These are phyloP conservation scores for Rhizophora mangle DNA, from an alignment of 345 rosid genomes.

Conservation along the genomic window DNA sequence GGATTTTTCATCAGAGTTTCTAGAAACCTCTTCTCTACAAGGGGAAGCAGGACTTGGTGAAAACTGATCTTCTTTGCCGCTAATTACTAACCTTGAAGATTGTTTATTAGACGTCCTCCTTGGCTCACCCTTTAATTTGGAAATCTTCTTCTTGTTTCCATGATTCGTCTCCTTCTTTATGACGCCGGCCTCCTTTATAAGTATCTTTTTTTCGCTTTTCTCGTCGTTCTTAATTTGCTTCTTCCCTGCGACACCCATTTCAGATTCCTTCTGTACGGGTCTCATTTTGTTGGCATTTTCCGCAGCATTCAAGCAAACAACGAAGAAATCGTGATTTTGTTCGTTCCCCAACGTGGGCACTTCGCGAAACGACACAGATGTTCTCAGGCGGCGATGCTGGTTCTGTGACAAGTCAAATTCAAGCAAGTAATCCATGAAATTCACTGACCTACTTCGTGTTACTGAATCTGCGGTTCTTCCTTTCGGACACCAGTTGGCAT, in stretches of 20 bases:
- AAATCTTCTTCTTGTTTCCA: constrained; percentile 31
- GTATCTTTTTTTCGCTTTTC: constrained; percentile 6
- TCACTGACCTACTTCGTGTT: constrained; percentile 73
- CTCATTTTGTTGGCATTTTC: constrained; percentile 31
- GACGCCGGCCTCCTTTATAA: constrained; percentile 16
- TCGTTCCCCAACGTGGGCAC: constrained; percentile 28
- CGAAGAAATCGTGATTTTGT: constrained; percentile 40
- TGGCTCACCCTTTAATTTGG: constrained; percentile 53
- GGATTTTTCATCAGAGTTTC: constrained; percentile 10
- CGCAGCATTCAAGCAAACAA: constrained; percentile 42
- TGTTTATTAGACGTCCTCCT: constrained; percentile 27
- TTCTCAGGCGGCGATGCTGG: constrained; percentile 57
- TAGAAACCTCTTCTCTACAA: constrained; percentile 6
- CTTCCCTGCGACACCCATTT: constrained; percentile 19
- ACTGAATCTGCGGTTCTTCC: constrained; percentile 43
- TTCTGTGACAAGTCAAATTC: constrained; percentile 35
- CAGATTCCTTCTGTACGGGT: constrained; percentile 32
- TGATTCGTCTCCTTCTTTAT: constrained; percentile 32
- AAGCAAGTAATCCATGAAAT: constrained; percentile 75
- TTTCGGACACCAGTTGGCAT: constrained; percentile 37
- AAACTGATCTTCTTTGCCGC: constrained; percentile 18
- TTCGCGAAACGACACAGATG: constrained; percentile 80
- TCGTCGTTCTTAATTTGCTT: constrained; percentile 17
- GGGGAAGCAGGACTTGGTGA: constrained; percentile 17
- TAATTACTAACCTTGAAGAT: constrained; percentile 17